Base-by-base conservation (phyloP, 768 basidiomycete species). In the Porpolomopsis calyptriformis region DNA sequence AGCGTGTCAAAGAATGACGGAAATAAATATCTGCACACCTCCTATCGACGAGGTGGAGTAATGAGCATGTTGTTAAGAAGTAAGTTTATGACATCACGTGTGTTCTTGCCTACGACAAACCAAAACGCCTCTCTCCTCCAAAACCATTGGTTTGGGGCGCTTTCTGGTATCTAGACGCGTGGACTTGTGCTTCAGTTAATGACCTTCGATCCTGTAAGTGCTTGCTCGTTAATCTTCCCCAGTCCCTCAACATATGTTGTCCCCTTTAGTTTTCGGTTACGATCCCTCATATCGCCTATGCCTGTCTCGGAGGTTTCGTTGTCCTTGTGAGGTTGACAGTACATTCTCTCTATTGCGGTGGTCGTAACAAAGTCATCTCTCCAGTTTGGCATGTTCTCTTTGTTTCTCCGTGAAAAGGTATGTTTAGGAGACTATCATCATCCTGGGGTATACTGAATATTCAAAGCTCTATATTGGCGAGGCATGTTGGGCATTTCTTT, bases 371-470 rank as follows among this genome's bases (percentile, higher is more conserved):
- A 23, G 35, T 24, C 46, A 16, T 25, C 41, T 25, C 14, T 36
- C 5, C 49, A 91, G 86, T 96, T 94, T 64, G 89, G 89, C 62
- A 91, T 94, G 88, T 88, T 93, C 66, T 91, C 89, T 2, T 72
- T 93, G 4, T 78, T 97, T 53, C 74, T 97, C 55, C 83, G 92
- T 57, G 90, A 93, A 68, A 80, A 76, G 68, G 85, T 83, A 44
- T 35, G 67, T 60, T n/a, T 20, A 37, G 24, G 41, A 8, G n/a
- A 19, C 41, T 10, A 9, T 31, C 31, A 9, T 18, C 34, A 16
- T 16, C n/a, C 16, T 26, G 20, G 4, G 16, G 36, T 46, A 20
- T 18, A 8, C 20, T 20, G n/a, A 20, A 16, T 39, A 3, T 27
- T 5, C 20, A 19, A 50, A 88, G 77, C 64, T 94, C 20, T 97